Evolutionary conservation across 257 asterid genomes (phyloP).

Genomic region (Striga asiatica): DNA sequence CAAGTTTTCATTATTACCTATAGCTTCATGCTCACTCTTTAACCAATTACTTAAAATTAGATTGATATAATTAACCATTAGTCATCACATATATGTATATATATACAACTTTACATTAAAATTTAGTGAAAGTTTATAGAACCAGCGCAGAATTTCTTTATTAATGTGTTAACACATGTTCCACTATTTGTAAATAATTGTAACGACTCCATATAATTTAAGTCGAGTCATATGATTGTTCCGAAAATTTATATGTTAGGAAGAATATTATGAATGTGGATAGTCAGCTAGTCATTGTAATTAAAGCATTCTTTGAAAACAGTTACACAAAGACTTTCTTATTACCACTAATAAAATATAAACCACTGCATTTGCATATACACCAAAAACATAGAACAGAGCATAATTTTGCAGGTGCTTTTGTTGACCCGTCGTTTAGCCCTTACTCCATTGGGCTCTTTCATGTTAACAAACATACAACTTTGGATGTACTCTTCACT

Average conservation of each 20-base stretch:
- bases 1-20: slow-evolving; percentile 4
- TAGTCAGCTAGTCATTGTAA: no score
- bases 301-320: slow-evolving; percentile 13
- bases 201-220: no score
- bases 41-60: neutral
- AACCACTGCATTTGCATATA: neutral
- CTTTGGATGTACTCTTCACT: slow-evolving; percentile 27
- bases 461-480: slow-evolving; percentile 20
- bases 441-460: slow-evolving; percentile 14
- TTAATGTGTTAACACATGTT: no score
- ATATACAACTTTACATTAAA: no score
- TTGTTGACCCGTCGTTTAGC: slow-evolving; percentile 21
- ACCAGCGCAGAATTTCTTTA: no score
- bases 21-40: slow-evolving; percentile 13
- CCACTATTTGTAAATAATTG: no score
- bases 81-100: no score
- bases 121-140: no score
- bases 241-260: no score
- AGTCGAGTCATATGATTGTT: no score
- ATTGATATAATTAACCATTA: no score
- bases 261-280: no score
- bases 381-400: slow-evolving; percentile 11
- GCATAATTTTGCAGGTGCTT: slow-evolving; percentile 1
- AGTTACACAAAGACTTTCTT: slow-evolving; percentile 7
- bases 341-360: neutral